Evolutionary conservation across 2,329 filamentous ascomycete genomes (phyloP), one percentile per base, ranked within the genome.

Genomic region (Conoideocrella luteorostrata): DNA sequence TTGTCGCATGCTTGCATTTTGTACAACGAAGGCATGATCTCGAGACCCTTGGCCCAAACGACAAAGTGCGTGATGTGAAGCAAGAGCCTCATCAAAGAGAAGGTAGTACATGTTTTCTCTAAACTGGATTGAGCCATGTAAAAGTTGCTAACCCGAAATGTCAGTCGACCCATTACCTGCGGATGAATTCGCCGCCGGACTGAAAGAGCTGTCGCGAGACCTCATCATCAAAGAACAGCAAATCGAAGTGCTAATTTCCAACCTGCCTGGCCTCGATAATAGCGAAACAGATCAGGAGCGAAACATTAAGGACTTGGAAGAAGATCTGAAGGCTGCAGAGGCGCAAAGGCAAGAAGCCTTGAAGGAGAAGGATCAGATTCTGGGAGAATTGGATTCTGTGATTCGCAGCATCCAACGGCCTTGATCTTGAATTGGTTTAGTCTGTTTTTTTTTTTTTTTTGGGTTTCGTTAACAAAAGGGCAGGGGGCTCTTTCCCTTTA

Each of bases 191-290:
- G 72, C 76, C 44, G 75, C 77, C 3, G 78, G 82, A 37, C 76
- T 88, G 58, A 71, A 80, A 47, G 86, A 91, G 61, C 71, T 93
- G 42, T 84, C 86, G 29, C 77, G 78, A 49, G 87, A 91, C 59
- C 70, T 93, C 21, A 82, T 91, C 46, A 62, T 86, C 46, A 88
- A 90, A 57, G 84, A 89, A 55, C 86, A 90, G 66, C 85, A 91
- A 66, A 88, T 93, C 49, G 87, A 93, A 61, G 72, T 78, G 35
- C 68, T 93, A 38, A 86, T 91, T 46, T 84, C 81, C 13, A 78
- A 75, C 18, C 71, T 94, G 2, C 88, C 88, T 0, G 88, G 88
- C 0, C 69, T 93, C 18, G 84, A 88, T 35, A 86, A 82, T 49
- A 91, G 84, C 56, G 85, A 91, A 60, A 72, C 77, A 49, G 84